A percentile compares a stretch with the other conserved stretches of the same genome.
Evolutionary conservation across 345 rosid genomes (phyloP).

Genomic region (Aquilaria malaccensis): DNA sequence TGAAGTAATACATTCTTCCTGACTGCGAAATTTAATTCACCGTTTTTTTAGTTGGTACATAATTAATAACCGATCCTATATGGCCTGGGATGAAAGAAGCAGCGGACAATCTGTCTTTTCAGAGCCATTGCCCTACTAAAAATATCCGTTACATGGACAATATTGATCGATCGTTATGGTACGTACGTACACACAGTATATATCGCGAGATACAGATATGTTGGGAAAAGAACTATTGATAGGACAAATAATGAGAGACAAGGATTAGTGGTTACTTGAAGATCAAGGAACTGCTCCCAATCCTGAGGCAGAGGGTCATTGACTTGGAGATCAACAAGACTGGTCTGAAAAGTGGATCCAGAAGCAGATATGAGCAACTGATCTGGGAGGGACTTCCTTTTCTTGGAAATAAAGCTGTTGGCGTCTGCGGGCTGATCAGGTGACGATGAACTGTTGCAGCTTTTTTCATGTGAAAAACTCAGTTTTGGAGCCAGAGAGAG

Average conservation of each 20-base stretch:
- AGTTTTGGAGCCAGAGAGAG: slow-evolving; percentile 30
- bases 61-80: too few species aligned
- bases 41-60: too few species aligned
- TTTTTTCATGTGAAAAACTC: slow-evolving; percentile 9
- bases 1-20: slow-evolving; percentile 41
- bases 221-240: background rate
- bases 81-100: too few species aligned
- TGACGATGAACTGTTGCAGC: slow-evolving; percentile 15
- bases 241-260: slow-evolving; percentile 1
- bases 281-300: slow-evolving; percentile 55
- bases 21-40: slow-evolving; percentile 24
- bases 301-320: slow-evolving; percentile 35
- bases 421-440: slow-evolving; percentile 15
- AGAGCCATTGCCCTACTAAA: too few species aligned
- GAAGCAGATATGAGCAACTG: background rate
- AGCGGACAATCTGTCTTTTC: too few species aligned
- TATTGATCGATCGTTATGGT: too few species aligned
- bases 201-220: too few species aligned
- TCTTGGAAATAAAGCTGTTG: slow-evolving; percentile 20
- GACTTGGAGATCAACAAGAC: slow-evolving; percentile 33
- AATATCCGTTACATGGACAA: too few species aligned
- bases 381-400: slow-evolving; percentile 29
- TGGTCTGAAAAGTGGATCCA: slow-evolving; percentile 16
- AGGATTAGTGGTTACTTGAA: slow-evolving; percentile 21
- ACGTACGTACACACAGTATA: too few species aligned